Conservation (phyloP, 345 rosid species). For the Combretum micranthum region DNA sequence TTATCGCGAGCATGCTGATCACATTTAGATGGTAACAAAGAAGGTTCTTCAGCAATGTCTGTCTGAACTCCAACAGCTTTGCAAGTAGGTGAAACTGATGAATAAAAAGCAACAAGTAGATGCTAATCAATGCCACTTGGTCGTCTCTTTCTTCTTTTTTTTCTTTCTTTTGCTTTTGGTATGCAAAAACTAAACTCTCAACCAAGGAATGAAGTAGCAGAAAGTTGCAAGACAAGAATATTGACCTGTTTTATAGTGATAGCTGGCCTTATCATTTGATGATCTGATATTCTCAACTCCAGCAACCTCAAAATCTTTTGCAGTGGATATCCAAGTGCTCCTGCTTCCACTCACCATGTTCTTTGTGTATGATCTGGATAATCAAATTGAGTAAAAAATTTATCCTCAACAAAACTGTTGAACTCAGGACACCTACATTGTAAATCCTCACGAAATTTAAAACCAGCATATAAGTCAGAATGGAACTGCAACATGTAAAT, state of each 20-base stretch:
- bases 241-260: slow-evolving; percentile 25
- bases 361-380: no score
- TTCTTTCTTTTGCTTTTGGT: no score
- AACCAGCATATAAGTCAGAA: no score
- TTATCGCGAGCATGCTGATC: slow-evolving; percentile 20
- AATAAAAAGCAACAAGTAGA: slow-evolving; percentile 1
- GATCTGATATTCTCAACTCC: slow-evolving; percentile 19
- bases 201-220: not conserved
- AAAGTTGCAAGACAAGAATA: not conserved
- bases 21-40: slow-evolving; percentile 3
- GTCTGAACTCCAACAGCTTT: slow-evolving; percentile 67
- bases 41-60: slow-evolving; percentile 19
- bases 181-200: no score
- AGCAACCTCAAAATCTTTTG: not conserved
- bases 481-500: no score
- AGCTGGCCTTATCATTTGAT: slow-evolving; percentile 18
- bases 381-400: no score
- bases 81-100: slow-evolving; percentile 37
- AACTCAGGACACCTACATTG: no score
- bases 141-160: no score
- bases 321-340: not conserved
- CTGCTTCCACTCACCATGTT: not conserved
- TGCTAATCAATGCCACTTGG: not conserved
- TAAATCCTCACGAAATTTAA: no score
- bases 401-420: no score